A percentile compares a stretch with the other conserved stretches of the same genome.
Conservation (phyloP, 805 yeast species). For the Candida glaebosa region DNA sequence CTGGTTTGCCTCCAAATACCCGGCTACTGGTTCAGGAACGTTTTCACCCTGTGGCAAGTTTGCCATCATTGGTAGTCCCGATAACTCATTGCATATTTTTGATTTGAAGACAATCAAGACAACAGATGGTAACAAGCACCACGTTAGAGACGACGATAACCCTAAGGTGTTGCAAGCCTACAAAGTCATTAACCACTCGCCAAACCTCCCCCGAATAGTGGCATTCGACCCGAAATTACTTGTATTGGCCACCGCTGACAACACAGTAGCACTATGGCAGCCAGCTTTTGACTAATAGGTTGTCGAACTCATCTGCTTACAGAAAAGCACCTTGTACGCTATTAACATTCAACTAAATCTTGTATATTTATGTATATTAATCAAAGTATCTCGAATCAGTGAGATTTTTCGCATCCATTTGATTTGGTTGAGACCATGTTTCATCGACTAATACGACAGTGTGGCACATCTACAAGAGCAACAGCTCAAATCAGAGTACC, state of each 20-base stretch:
- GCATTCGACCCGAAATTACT: slow-evolving; percentile 61
- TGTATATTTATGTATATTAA: background rate
- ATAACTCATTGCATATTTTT: slow-evolving; percentile 23
- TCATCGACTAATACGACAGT: background rate
- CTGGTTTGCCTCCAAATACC: slow-evolving; percentile 30
- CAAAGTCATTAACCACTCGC: slow-evolving; percentile 17
- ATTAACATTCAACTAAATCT: background rate
- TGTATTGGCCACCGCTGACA: slow-evolving; percentile 64
- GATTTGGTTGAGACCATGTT: background rate
- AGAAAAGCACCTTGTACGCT: too few species aligned
- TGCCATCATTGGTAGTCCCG: slow-evolving; percentile 29
- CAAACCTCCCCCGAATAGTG: slow-evolving; percentile 45
- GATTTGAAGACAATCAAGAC: slow-evolving; percentile 25
- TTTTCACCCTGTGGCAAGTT: slow-evolving; percentile 41
- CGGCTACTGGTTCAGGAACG: slow-evolving; percentile 29
- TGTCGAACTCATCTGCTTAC: background rate
- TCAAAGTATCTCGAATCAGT: too few species aligned
- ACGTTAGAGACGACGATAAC: slow-evolving; percentile 15
- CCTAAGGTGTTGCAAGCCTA: slow-evolving; percentile 20
- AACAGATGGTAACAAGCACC: slow-evolving; percentile 14
- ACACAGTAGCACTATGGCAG: slow-evolving; percentile 36
- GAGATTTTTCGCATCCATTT: background rate
- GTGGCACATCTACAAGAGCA: background rate
- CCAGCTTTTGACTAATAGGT: slow-evolving; percentile 12
- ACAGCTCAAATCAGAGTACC: background rate